These are phyloP conservation scores for Cystofilobasidium bisporidii DNA, from an alignment of 768 basidiomycete genomes.

Conservation along the genomic window DNA sequence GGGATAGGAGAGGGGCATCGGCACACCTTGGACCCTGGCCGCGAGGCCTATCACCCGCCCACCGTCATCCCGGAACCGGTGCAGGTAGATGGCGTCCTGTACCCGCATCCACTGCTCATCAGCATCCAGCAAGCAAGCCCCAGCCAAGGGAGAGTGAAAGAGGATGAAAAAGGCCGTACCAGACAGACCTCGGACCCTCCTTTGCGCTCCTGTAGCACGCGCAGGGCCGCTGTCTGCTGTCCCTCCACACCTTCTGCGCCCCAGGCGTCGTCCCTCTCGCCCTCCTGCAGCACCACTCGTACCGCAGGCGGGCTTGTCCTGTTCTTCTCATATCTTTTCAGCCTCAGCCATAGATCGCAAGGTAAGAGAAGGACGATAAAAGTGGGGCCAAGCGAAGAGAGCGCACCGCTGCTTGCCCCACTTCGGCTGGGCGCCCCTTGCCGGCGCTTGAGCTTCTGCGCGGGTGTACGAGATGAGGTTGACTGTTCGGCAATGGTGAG, in stretches of 20 bases:
- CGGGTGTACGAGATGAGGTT: neutral
- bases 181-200: neutral
- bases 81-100: neutral
- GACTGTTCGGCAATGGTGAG: neutral
- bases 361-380: too few species aligned
- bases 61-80: neutral
- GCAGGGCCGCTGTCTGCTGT: neutral
- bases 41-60: neutral
- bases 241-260: too few species aligned
- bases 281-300: too few species aligned
- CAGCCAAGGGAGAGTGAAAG: neutral
- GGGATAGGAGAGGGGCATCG: neutral
- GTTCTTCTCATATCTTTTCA: too few species aligned
- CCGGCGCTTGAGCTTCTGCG: neutral
- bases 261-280: too few species aligned
- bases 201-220: neutral
- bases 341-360: too few species aligned
- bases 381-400: neutral
- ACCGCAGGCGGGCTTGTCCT: too few species aligned
- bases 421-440: neutral
- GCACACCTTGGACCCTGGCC: neutral
- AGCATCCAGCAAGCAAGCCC: neutral
- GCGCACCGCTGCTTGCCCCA: neutral
- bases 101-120: neutral
- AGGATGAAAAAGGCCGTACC: too few species aligned